Evolutionary conservation across 352 stramenopile genomes (phyloP).

Genomic region (Globisporangium megalacanthum): DNA sequence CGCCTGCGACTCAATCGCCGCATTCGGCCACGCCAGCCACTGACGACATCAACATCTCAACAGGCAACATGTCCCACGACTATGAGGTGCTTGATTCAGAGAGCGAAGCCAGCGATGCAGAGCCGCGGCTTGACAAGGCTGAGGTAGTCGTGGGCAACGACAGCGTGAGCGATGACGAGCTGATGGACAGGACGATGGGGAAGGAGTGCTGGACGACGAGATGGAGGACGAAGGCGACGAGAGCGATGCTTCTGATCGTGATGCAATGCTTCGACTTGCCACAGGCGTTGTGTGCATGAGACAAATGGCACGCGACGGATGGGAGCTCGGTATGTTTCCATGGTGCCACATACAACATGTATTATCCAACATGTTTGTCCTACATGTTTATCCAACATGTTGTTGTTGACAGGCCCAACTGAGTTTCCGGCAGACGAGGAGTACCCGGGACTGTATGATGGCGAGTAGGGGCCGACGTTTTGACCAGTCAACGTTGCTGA

Average conservation of each 20-base stretch:
- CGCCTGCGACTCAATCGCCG: too few species aligned
- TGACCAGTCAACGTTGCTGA: background rate
- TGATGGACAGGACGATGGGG: too few species aligned
- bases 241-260: background rate
- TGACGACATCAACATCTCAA: background rate
- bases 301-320: background rate
- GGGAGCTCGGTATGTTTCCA: too few species aligned
- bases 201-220: background rate
- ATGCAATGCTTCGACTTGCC: background rate
- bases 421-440: background rate
- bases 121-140: background rate
- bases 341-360: too few species aligned
- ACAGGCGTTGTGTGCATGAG: background rate
- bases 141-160: too few species aligned
- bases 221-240: background rate
- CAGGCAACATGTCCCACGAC: background rate
- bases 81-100: background rate
- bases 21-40: background rate
- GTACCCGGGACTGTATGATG: background rate
- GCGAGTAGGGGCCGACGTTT: background rate
- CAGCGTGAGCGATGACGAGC: too few species aligned
- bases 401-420: background rate
- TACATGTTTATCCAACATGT: background rate
- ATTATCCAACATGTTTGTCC: too few species aligned
- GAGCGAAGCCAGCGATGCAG: background rate